Conservation (phyloP, 2,329 filamentous ascomycete genomes). For the Microdochium nivale region DNA sequence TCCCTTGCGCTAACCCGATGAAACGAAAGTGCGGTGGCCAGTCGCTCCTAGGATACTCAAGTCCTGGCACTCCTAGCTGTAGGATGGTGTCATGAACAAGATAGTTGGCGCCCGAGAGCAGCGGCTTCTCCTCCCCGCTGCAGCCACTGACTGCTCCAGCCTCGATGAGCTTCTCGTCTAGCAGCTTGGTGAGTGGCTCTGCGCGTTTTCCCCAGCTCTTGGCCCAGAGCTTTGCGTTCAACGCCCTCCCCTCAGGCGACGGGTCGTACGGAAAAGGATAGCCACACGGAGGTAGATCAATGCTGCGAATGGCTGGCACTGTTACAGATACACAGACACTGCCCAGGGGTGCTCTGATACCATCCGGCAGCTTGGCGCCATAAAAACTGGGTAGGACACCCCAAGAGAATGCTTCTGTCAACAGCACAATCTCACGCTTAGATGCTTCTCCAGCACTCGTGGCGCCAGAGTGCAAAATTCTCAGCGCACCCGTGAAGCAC, state of each 20-base stretch:
- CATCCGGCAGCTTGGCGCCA: slow-evolving; percentile 16
- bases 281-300: slow-evolving; percentile 24
- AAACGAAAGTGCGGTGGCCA: slow-evolving; percentile 24
- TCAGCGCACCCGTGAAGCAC: slow-evolving; percentile 18
- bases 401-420: slow-evolving; percentile 24
- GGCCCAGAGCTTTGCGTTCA: slow-evolving; percentile 18
- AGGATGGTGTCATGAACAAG: slow-evolving; percentile 22
- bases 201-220: slow-evolving; percentile 15
- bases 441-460: slow-evolving; percentile 19
- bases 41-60: slow-evolving; percentile 28
- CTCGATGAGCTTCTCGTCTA: slow-evolving; percentile 16
- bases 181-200: slow-evolving; percentile 13
- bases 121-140: slow-evolving; percentile 6
- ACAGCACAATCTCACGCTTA: slow-evolving; percentile 12
- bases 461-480: slow-evolving; percentile 9
- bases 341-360: slow-evolving; percentile 9
- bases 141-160: slow-evolving; percentile 15
- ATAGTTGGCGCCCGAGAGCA: slow-evolving; percentile 26
- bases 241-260: slow-evolving; percentile 13
- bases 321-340: slow-evolving; percentile 27
- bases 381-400: slow-evolving; percentile 23
- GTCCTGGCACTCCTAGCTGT: slow-evolving; percentile 26
- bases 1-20: slow-evolving; percentile 23
- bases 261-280: slow-evolving; percentile 20
- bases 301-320: slow-evolving; percentile 23